Conservation (phyloP, 305 asterid genomes). For the Fraxinus dipetala region DNA sequence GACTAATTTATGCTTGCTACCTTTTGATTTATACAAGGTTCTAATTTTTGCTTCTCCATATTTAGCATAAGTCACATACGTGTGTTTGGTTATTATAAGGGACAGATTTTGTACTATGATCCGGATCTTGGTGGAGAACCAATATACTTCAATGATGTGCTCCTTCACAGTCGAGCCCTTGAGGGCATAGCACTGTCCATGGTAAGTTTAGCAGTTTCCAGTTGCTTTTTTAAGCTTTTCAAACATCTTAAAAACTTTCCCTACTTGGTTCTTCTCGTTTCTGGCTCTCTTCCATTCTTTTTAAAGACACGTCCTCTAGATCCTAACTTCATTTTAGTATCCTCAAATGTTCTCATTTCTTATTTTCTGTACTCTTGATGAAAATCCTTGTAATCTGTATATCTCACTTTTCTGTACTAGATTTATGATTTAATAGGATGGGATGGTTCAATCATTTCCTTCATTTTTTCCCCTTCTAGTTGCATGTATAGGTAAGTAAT, state of each 20-base stretch:
- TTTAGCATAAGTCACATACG: constrained; percentile 16
- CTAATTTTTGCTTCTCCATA: constrained; percentile 8
- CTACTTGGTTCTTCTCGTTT: constrained; percentile 4
- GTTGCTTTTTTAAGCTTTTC: constrained; percentile 13
- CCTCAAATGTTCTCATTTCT: neutral
- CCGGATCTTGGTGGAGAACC: constrained; percentile 76
- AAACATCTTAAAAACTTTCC: neutral
- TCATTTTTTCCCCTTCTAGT: constrained; percentile 1
- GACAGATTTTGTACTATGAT: constrained; percentile 71
- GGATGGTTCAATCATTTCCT: constrained; percentile 13
- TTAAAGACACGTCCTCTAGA: neutral
- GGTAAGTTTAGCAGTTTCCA: constrained; percentile 48
- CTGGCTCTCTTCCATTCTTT: constrained; percentile 9
- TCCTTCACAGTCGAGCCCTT: constrained; percentile 85
- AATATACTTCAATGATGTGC: constrained; percentile 75
- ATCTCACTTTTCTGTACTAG: neutral
- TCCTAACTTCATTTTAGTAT: constrained; percentile 3
- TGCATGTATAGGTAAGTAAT: neutral
- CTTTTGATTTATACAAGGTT: neutral
- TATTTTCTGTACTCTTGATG: neutral
- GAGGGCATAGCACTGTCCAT: constrained; percentile 80
- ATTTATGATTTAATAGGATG: neutral
- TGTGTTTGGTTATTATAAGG: constrained; percentile 19
- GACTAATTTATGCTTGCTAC: neutral
- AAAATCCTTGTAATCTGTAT: constrained; percentile 17